Conservation (phyloP, 768 basidiomycete genomes). For the Clitopilus hobsonii region DNA sequence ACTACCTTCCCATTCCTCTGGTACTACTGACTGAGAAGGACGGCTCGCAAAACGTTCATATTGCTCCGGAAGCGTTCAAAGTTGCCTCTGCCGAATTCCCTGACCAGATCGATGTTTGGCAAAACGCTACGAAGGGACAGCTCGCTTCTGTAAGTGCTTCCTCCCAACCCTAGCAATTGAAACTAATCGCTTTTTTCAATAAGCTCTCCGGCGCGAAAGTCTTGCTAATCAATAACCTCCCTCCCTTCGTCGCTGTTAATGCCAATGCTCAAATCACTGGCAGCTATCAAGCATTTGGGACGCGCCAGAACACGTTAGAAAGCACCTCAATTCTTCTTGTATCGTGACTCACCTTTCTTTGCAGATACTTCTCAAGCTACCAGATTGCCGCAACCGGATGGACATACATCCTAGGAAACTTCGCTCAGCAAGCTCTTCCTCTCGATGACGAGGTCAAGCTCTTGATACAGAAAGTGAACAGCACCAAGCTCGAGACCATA, state of each 20-base stretch:
- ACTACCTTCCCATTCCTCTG: conserved; percentile 46
- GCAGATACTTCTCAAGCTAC: conserved; percentile 45
- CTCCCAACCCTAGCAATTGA: background rate
- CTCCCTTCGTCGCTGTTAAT: conserved; percentile 48
- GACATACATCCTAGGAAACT: conserved; percentile 47
- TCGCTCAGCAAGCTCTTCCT: conserved; percentile 51
- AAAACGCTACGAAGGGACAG: conserved; percentile 45
- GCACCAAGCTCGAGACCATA: conserved; percentile 34
- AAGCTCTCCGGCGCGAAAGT: conserved; percentile 51
- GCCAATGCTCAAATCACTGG: conserved; percentile 47
- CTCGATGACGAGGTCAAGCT: conserved; percentile 43
- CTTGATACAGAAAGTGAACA: conserved; percentile 38
- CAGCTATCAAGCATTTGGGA: conserved; percentile 46
- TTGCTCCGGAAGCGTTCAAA: conserved; percentile 49
- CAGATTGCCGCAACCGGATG: conserved; percentile 29
- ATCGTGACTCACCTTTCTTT: background rate
- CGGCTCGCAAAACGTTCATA: conserved; percentile 43
- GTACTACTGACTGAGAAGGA: conserved; percentile 39
- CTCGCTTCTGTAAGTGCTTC: conserved; percentile 33
- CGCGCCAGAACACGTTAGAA: conserved; percentile 43
- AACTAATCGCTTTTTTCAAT: background rate
- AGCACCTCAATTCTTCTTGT: background rate
- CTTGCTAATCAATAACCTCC: conserved; percentile 43
- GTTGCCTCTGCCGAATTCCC: conserved; percentile 47
- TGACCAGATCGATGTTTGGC: conserved; percentile 51